phyloP scores from a whole-genome alignment of 169 alveolate species.

The Theileria luwenshuni region DNA sequence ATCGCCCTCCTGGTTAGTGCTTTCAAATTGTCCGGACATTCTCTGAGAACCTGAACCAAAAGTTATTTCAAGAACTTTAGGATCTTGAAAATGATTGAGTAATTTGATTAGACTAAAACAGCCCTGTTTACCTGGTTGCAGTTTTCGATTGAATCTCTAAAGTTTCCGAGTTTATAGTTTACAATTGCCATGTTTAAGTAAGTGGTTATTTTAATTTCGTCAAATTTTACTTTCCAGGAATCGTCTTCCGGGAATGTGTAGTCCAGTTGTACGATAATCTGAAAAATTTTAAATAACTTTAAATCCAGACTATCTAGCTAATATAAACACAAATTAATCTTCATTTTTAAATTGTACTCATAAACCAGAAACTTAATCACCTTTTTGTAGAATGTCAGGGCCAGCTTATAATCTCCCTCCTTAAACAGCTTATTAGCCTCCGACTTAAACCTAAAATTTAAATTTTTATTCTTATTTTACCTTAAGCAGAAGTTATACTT shows the following conservation, averaged over 20 bases:
- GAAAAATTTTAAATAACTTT: not conserved
- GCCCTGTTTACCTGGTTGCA: constrained; percentile 40
- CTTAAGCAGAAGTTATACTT: constrained; percentile 22
- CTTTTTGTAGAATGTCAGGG: constrained; percentile 50
- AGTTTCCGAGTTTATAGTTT: constrained; percentile 36
- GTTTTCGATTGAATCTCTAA: constrained; percentile 31
- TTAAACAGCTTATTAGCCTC: constrained; percentile 59
- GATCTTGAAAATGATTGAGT: too few relatives aligned
- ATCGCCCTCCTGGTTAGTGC: constrained; percentile 57
- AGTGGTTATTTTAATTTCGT: constrained; percentile 33
- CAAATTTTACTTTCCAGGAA: constrained; percentile 44
- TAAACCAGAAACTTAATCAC: too few relatives aligned
- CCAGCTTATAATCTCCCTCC: constrained; percentile 30
- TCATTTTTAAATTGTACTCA: too few relatives aligned
- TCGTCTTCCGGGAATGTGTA: constrained; percentile 66
- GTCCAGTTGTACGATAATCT: constrained; percentile 64
- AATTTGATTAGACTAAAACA: not conserved
- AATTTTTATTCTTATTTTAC: not conserved
- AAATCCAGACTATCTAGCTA: too few relatives aligned
- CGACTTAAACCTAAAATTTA: constrained; percentile 26
- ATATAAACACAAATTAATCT: too few relatives aligned
- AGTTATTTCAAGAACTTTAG: too few relatives aligned
- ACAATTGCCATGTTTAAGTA: constrained; percentile 54
- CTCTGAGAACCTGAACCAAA: constrained; percentile 33
- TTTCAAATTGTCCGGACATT: constrained; percentile 36